Base-by-base conservation (phyloP, 2,329 filamentous ascomycete genomes). In the Claviceps lovelessii region DNA sequence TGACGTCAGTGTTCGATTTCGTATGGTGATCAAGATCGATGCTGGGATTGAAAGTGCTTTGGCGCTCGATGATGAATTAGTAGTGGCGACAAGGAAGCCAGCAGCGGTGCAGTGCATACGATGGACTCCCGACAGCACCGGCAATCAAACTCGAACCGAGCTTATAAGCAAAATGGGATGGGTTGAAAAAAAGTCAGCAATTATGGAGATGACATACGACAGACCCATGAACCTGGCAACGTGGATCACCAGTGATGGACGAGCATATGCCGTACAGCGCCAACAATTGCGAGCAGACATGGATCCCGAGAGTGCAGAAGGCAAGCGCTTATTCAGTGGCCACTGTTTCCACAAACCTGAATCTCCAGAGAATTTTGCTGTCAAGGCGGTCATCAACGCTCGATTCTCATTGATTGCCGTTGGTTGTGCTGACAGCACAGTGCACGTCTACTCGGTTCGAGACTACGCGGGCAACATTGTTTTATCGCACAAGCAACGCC, bases 1-100 rank as follows among this genome's bases (percentile, higher is more conserved):
- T 53, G 93, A 98, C 69, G 82, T 95, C 55, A 95, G 86, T 62
- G 78, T 98, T 51, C 86, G 89, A 11, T 98, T 98, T 70, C 82
- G 91, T 55, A 95, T 96, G 87, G 91, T 95, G 15, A 97, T 98
- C 65, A 94, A 95, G 67, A 89, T 98, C 19, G 93, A 98, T 69
- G 93, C 93, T 3, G 93, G 93, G 2, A 96, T 98, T 62, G 84
- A 84, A 61, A 88, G 84, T 63, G 89, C 88, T 11, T 73, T 97
- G 54, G 91, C 93, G 2, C 77, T 97, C 28, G 93, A 97, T 60
- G 88, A 95, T 55, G 93, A 97, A 68, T 75, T 98, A 45, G 77
- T 97, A 28, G 90, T 98, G 53, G 88, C 93, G 5, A 98, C 93
- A 0, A 77, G 82, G 55, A 95, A 93, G 64, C 93, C 93, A 4